A percentile compares a stretch with the other conserved stretches of the same genome.
phyloP scores from a whole-genome alignment of 495 filamentous ascomycete species.

The Aspergillus sclerotioniger region DNA sequence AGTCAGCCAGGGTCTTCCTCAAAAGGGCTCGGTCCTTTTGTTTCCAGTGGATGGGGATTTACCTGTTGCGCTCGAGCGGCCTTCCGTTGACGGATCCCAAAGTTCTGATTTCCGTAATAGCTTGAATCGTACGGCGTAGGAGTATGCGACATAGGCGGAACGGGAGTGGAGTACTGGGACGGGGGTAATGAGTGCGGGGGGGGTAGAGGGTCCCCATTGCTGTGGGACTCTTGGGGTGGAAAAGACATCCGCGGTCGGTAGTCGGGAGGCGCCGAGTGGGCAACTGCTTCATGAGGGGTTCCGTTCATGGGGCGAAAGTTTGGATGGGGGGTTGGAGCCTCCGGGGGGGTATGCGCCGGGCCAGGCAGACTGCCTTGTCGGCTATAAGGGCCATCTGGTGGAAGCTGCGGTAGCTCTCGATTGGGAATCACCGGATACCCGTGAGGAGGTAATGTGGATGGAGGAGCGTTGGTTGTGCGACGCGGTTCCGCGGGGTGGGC shows the following conservation, averaged over 20 bases:
- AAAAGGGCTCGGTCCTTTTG: background rate
- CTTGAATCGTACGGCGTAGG: conserved; percentile 31
- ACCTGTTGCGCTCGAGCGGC: conserved; percentile 45
- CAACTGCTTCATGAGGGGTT: conserved; percentile 32
- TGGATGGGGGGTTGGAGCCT: conserved; percentile 26
- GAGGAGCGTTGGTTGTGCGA: conserved; percentile 31
- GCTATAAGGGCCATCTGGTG: conserved; percentile 36
- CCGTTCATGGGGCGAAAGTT: conserved; percentile 38
- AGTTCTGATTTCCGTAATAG: conserved; percentile 35
- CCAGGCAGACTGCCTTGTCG: conserved; percentile 36
- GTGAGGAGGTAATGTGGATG: conserved; percentile 29
- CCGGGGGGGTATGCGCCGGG: conserved; percentile 28
- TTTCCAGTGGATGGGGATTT: conserved; percentile 7
- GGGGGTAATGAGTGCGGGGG: conserved; percentile 24
- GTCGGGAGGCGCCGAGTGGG: conserved; percentile 39
- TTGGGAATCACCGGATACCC: conserved; percentile 32
- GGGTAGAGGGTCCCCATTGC: conserved; percentile 29
- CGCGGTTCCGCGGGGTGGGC: conserved; percentile 32
- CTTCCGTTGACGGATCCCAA: conserved; percentile 40
- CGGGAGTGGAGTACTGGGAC: conserved; percentile 31
- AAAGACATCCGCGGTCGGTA: conserved; percentile 39
- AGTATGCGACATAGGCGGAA: conserved; percentile 24
- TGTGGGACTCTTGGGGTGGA: conserved; percentile 28
- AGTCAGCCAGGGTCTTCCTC: conserved; percentile 3
- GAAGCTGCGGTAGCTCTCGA: conserved; percentile 43